These are phyloP conservation scores for Aspergillus pseudotamarii DNA, from an alignment of 2,329 filamentous ascomycete genomes.

Conservation along the genomic window DNA sequence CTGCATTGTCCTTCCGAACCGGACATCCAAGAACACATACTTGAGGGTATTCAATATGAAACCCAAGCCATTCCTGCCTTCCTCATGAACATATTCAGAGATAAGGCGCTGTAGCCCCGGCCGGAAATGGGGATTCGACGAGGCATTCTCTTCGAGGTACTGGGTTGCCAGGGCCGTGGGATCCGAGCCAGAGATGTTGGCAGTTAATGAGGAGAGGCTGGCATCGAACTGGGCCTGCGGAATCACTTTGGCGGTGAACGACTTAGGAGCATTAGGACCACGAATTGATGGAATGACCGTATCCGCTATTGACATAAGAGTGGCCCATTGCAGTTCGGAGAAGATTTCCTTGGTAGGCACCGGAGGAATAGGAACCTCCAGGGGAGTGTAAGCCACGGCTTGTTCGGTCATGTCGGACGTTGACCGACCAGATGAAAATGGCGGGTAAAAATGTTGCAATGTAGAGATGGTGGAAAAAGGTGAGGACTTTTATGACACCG, in stretches of 20 bases:
- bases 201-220: constrained; percentile 34
- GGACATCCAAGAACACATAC: constrained; percentile 36
- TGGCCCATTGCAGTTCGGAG: constrained; percentile 60
- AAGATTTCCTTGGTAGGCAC: constrained; percentile 52
- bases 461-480: neutral
- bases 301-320: constrained; percentile 60
- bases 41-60: constrained; percentile 58
- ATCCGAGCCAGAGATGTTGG: constrained; percentile 33
- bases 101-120: constrained; percentile 53
- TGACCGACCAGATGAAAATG: neutral
- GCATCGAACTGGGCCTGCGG: constrained; percentile 46
- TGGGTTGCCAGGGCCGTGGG: constrained; percentile 41
- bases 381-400: constrained; percentile 30
- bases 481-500: neutral
- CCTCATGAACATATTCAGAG: constrained; percentile 51
- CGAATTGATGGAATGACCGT: constrained; percentile 59
- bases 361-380: constrained; percentile 52
- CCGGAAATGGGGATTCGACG: constrained; percentile 54
- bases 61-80: constrained; percentile 52
- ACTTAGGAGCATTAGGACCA: constrained; percentile 38
- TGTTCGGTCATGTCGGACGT: constrained; percentile 24
- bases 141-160: constrained; percentile 53
- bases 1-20: neutral
- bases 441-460: neutral
- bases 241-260: constrained; percentile 40